A percentile compares a stretch with the other conserved stretches of the same genome.
These are phyloP conservation scores for Diaporthe sp. DNA, from an alignment of 2,329 filamentous ascomycete species.

Conservation along the genomic window DNA sequence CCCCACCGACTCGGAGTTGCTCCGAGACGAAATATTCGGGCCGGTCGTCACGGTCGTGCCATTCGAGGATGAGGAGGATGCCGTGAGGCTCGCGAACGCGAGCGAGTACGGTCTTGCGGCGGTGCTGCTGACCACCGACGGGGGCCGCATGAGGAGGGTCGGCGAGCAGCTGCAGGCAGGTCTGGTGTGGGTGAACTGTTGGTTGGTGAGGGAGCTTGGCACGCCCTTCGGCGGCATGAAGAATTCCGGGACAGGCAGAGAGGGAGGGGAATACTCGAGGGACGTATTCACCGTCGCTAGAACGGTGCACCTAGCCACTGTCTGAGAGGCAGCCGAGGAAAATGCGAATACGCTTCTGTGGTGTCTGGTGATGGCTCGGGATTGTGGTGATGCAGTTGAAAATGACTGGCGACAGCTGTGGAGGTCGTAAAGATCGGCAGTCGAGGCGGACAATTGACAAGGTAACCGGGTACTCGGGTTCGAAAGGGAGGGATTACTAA, in stretches of 20 bases:
- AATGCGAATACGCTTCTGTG: not conserved
- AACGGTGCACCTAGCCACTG: conserved; percentile 47
- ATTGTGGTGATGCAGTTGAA: not conserved
- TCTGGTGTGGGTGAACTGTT: conserved; percentile 53
- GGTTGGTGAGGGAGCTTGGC: conserved; percentile 51
- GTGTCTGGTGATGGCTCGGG: not conserved
- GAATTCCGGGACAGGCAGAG: conserved; percentile 50
- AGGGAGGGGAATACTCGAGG: conserved; percentile 51
- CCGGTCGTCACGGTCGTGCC: conserved; percentile 57
- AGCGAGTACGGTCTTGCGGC: conserved; percentile 50
- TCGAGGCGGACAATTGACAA: conserved; percentile 11
- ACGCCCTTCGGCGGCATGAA: conserved; percentile 54
- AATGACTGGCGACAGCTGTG: not conserved
- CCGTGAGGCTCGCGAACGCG: conserved; percentile 48
- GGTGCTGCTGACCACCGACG: conserved; percentile 50
- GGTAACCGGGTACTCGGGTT: conserved; percentile 18
- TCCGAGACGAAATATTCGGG: conserved; percentile 58
- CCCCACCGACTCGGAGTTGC: conserved; percentile 46
- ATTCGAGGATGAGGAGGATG: conserved; percentile 50
- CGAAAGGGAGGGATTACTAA: not conserved
- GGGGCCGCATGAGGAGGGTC: conserved; percentile 48
- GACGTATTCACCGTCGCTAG: conserved; percentile 52
- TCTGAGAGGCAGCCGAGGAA: not conserved
- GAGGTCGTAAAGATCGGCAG: not conserved
- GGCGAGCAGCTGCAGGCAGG: conserved; percentile 51